These are phyloP conservation scores for Gypsophila paniculata DNA, from an alignment of 179 eudicot genomes.

Conservation along the genomic window DNA sequence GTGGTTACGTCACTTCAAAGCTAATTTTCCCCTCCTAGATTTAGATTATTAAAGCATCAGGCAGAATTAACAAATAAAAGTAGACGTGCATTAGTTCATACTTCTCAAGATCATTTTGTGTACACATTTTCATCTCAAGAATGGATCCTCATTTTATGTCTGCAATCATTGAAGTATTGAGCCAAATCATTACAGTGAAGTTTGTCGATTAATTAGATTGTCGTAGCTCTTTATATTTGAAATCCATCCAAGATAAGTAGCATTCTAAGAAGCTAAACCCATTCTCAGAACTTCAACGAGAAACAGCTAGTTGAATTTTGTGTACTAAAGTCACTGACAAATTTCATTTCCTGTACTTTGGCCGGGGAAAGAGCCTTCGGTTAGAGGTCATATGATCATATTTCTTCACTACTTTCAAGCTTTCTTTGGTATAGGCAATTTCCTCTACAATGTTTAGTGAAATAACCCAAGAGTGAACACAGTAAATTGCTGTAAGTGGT, in stretches of 20 bases:
- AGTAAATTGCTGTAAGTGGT: neutral
- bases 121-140: neutral
- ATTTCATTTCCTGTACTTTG: neutral
- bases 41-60: neutral
- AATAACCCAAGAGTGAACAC: neutral
- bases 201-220: neutral
- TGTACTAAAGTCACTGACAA: neutral
- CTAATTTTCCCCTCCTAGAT: neutral
- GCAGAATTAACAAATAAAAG: neutral
- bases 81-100: neutral
- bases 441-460: neutral
- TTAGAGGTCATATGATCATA: neutral
- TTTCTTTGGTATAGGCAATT: neutral
- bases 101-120: neutral
- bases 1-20: neutral
- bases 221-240: neutral
- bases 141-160: constrained; percentile 10
- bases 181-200: too few relatives aligned
- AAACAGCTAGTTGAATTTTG: too few relatives aligned
- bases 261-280: neutral
- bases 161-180: too few relatives aligned
- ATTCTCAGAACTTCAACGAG: neutral
- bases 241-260: too few relatives aligned
- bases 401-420: neutral
- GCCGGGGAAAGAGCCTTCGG: neutral